phyloP scores from a whole-genome alignment of 257 asterid species.

The Pogostemon cablin region DNA sequence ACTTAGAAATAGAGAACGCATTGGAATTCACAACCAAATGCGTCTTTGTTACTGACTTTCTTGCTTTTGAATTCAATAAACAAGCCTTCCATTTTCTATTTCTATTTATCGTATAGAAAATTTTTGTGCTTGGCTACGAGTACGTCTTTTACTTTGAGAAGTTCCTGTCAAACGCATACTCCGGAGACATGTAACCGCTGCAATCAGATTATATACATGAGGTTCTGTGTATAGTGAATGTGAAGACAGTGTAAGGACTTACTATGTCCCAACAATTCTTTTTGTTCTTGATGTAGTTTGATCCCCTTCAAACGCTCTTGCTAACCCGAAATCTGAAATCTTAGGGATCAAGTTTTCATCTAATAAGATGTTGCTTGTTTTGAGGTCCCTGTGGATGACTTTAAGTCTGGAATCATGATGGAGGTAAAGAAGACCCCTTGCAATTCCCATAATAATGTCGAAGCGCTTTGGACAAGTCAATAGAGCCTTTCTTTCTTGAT shows the following conservation, averaged over 20 bases:
- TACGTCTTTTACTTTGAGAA: too few species aligned
- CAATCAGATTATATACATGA: background rate
- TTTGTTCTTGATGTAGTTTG: slow-evolving; percentile 19
- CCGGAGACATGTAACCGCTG: too few species aligned
- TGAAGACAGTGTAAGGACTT: background rate
- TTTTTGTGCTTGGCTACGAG: too few species aligned
- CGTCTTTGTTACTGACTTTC: too few species aligned
- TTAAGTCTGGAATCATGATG: slow-evolving; percentile 33
- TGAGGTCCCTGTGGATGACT: slow-evolving; percentile 31
- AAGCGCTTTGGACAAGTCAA: slow-evolving; percentile 27
- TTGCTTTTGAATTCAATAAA: too few species aligned
- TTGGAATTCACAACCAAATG: too few species aligned
- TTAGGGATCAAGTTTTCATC: slow-evolving; percentile 24
- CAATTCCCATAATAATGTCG: slow-evolving; percentile 29
- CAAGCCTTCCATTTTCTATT: too few species aligned
- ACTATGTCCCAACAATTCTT: slow-evolving; percentile 30
- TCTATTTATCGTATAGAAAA: too few species aligned
- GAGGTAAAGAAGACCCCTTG: slow-evolving; percentile 31
- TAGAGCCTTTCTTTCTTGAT: slow-evolving; percentile 1
- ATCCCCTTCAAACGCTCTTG: slow-evolving; percentile 26
- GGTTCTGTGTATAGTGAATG: too few species aligned
- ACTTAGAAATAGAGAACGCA: too few species aligned
- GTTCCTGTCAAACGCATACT: too few species aligned
- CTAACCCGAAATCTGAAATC: slow-evolving; percentile 32
- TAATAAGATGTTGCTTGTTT: slow-evolving; percentile 28